Evolutionary conservation across 2,329 filamentous ascomycete genomes (phyloP), one percentile per base, ranked within the genome.

Genomic region (Aspergillus proliferans): DNA sequence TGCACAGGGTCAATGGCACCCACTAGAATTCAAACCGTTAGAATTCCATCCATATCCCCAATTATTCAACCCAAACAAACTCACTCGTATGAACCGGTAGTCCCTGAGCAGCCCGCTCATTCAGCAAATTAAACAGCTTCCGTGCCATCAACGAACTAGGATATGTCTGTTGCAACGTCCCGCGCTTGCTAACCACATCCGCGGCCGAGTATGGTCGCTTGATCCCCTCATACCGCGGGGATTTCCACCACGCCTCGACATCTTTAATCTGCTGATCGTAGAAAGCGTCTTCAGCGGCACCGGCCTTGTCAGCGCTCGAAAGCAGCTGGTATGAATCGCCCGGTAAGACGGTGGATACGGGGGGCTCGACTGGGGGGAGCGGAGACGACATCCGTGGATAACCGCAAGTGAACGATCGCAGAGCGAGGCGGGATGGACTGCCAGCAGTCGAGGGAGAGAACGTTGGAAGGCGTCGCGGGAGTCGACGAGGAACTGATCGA

Each of bases 1-100:
- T 98, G 93, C 9, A 97, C 84, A n/a, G 93, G 93, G 66, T 98
- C 93, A 71, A 98, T 94, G 52, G 91, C 93, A 59, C 93, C 93
- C 87, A 98, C 88, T 92, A 46, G 39, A 18, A 38, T 30, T n/a
- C 39, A 18, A 34, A 15, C 36, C n/a, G 50, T 61, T 48, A 60
- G 54, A 19, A 36, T 43, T 18, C 15, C 14, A 22, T 8, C 6
- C 12, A 18, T n/a, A 10, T 24, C n/a, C 39, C 8, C 10, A 7
- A 28, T 21, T 33, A 26, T 42, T 8, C 22, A 21, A 43, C 7
- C 22, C 15, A 19, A 21, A 2, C 6, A 61, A 62, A 65, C 75
- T 40, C 18, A 92, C 88, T 91, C 14, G 93, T 97, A 70, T 97
- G 92, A 52, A 97, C 87, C 18, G 93, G 93, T 68, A 95, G 80